These are phyloP conservation scores for Arthrobotrys entomopaga DNA, from an alignment of 2,329 filamentous ascomycete species.

Conservation along the genomic window DNA sequence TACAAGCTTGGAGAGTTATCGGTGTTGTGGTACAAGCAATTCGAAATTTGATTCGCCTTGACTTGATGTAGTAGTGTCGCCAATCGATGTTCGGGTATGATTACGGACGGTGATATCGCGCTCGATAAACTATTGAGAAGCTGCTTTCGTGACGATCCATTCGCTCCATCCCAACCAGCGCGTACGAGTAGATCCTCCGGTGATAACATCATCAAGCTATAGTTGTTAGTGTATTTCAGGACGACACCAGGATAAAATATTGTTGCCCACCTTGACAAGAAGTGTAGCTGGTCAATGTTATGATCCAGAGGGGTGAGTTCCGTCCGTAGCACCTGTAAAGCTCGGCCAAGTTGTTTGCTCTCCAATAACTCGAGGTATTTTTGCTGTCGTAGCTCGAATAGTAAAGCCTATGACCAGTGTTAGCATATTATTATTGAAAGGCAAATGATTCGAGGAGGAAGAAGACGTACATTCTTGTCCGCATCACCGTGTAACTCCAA, in stretches of 20 bases:
- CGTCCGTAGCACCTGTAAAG: conserved; percentile 82
- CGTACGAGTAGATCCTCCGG: conserved; percentile 78
- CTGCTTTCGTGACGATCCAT: conserved; percentile 76
- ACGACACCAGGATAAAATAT: neutral
- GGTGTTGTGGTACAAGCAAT: conserved; percentile 89
- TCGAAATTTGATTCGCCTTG: conserved; percentile 82
- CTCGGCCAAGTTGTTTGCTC: conserved; percentile 75
- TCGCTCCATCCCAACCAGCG: conserved; percentile 85
- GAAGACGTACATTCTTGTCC: conserved; percentile 72
- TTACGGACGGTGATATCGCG: conserved; percentile 93
- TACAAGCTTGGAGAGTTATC: conserved; percentile 83
- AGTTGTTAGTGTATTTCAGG: conserved; percentile 23
- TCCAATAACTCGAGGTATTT: conserved; percentile 94
- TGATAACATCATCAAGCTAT: conserved; percentile 83
- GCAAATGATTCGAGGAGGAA: neutral
- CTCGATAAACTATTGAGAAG: conserved; percentile 85
- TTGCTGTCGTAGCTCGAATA: conserved; percentile 88
- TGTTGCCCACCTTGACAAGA: conserved; percentile 74
- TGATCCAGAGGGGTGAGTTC: conserved; percentile 88
- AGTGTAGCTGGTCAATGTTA: conserved; percentile 79
- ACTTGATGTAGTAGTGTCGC: conserved; percentile 83
- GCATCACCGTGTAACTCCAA: conserved; percentile 79
- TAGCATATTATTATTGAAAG: conserved; percentile 23
- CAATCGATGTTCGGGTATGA: conserved; percentile 92
- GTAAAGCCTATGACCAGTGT: conserved; percentile 66